Base-by-base conservation (phyloP, 2,329 filamentous ascomycete species). In the Cladosporium sp. region DNA sequence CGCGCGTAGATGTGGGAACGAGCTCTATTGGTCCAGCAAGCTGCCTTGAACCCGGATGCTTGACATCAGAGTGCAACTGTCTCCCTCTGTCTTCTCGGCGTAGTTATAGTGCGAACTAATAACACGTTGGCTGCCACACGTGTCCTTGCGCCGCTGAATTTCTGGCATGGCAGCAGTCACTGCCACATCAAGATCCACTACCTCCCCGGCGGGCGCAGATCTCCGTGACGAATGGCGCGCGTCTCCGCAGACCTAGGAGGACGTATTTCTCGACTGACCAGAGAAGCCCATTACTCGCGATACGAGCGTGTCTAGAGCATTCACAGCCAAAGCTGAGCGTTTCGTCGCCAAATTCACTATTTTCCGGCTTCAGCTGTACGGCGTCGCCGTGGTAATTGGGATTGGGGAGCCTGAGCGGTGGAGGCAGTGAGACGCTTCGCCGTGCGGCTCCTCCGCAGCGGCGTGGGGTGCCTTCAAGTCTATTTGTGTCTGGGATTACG, bases 171-270 rank as follows among this genome's bases (percentile, higher is more conserved):
- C 42, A 45, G 40, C 40, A 44, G 24, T 28, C 42, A 39, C 34
- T 51, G 22, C 34, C 34, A 51, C 37, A 54, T n/a, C 28, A 6
- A 17, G 35, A 17, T 19, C 20, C 39, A 44, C 25, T 25, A n/a
- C 28, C 42, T n/a, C 50, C 36, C 35, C 17, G 20, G 12, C 51
- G 51, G 51, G 34, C 19, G 39, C 25, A 28, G 51, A 54, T 54
- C 36, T 54, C 51, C 51, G 51, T 54, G 25, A 25, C 42, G 22
- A 28, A 45, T 25, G 28, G 15, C 42, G 42, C 19, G 22, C 24
- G 25, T 8, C 39, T 54, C 51, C 51, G 51, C 25, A 44, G 28
- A 54, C 36, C 51, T 54, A 6, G n/a, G n/a, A n/a, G n/a, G n/a
- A n/a, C n/a, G n/a, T n/a, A n/a, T n/a, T 39, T 3, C 22, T 28